Evolutionary conservation across 352 stramenopile genomes (phyloP).

Genomic region (Globisporangium mamillatum): DNA sequence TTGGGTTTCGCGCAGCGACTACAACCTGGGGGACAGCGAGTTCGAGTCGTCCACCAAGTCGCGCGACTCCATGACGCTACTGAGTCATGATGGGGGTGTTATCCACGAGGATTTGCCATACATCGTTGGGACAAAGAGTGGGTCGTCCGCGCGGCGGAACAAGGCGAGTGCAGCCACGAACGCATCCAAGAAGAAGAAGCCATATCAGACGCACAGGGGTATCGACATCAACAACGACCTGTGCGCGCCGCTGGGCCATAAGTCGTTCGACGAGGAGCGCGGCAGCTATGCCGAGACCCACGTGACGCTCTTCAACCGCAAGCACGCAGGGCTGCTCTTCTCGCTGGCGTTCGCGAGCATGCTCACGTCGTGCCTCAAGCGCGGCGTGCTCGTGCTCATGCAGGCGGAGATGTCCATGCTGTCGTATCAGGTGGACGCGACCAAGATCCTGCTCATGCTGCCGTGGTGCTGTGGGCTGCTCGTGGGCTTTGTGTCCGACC

Average conservation of each 20-base stretch:
- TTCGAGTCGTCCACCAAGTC: constrained; percentile 14
- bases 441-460: constrained; percentile 33
- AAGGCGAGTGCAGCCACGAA: neutral
- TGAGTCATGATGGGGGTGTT: constrained; percentile 19
- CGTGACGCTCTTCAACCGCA: constrained; percentile 22
- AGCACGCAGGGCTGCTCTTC: constrained; percentile 33
- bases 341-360: constrained; percentile 39
- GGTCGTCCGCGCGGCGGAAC: constrained; percentile 5
- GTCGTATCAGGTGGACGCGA: constrained; percentile 34
- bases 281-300: constrained; percentile 15
- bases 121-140: constrained; percentile 2
- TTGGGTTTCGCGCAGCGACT: constrained; percentile 13
- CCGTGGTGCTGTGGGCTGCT: constrained; percentile 34
- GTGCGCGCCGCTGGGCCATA: constrained; percentile 25
- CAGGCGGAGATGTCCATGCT: constrained; percentile 36
- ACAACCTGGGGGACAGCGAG: constrained; percentile 5
- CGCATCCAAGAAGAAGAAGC: neutral
- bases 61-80: constrained; percentile 5
- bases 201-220: constrained; percentile 6
- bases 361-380: constrained; percentile 41
- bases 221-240: constrained; percentile 27
- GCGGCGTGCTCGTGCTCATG: constrained; percentile 35
- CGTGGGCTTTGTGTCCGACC: constrained; percentile 20
- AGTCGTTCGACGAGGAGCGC: constrained; percentile 17
- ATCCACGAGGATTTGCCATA: constrained; percentile 21